Evolutionary conservation across 1,284 basidiomycete species (phyloP), one percentile per base, ranked within the genome.

Genomic region (Malassezia pachydermatis): DNA sequence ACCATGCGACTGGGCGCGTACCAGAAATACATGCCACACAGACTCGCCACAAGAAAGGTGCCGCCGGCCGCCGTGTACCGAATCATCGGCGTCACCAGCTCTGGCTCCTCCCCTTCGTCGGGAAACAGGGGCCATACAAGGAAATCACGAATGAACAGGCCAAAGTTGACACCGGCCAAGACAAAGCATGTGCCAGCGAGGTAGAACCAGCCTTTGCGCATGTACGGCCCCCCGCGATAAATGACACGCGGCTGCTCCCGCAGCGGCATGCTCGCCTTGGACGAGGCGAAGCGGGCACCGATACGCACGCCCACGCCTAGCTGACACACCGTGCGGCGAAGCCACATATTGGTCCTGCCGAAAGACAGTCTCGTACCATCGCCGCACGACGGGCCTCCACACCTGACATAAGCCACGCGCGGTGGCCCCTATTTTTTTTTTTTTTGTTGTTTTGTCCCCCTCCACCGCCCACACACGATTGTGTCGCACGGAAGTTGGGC

Each of bases 51-150:
- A 7, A 51, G 35, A 24, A 48, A 27, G 27, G 41, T 51, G 32
- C 54, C 54, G 29, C 36, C 30, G 2, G 48, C 54, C 4, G 38
- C 32, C 23, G 54, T 19, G 32, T 48, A 48, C 16, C 54, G 44
- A 4, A 51, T 13, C 4, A 16, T 37, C 2, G 37, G 35, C 5
- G 19, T 40, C 24, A 37, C 45, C 7, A 48, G 48, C 42, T 51
- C 38, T 1, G 46, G 33, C 39, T 30, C 30, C 27, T 37, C 27
- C 6, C 43, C 44, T 14, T 51, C 53, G 10, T 8, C 22, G n/a
- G 33, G 36, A 34, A 55, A 35, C 16, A 55, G 40, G n/a, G 54
- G 54, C 54, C 54, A 55, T n/a, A 41, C 30, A 14, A 55, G 36
- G 17, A 41, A 51, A 41, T 48, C 45, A 24, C 41, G 38, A 8